phyloP scores from a whole-genome alignment of 1,139 yeast species.

The Protomyces inundatus region DNA sequence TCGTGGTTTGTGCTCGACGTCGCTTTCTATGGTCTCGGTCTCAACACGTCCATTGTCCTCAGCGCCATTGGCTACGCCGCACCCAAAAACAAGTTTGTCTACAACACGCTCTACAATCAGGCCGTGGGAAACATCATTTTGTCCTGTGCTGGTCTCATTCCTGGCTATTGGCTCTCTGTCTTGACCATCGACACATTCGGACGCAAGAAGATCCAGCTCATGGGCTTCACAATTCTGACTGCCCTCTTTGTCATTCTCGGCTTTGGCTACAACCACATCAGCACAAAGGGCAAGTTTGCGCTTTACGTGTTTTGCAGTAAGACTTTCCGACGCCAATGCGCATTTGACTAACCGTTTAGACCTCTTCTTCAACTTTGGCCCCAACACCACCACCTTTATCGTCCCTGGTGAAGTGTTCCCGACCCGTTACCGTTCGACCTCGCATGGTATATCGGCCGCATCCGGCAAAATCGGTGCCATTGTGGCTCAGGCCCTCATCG shows the following conservation, averaged over 20 bases:
- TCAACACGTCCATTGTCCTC: slow-evolving; percentile 72
- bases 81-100: slow-evolving; percentile 50
- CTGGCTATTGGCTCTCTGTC: slow-evolving; percentile 81
- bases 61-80: slow-evolving; percentile 79
- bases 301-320: slow-evolving; percentile 43
- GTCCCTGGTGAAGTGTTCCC: slow-evolving; percentile 97
- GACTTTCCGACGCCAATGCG: slow-evolving; percentile 32
- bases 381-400: slow-evolving; percentile 91
- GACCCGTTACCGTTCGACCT: slow-evolving; percentile 94
- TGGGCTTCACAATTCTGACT: slow-evolving; percentile 65
- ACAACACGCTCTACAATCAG: slow-evolving; percentile 59
- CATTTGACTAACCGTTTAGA: slow-evolving; percentile 50
- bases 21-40: slow-evolving; percentile 85
- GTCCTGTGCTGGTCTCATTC: slow-evolving; percentile 85
- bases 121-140: slow-evolving; percentile 60
- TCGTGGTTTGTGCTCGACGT: slow-evolving; percentile 96
- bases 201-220: slow-evolving; percentile 72
- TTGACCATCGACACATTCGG: slow-evolving; percentile 74
- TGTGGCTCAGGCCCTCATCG: slow-evolving; percentile 77
- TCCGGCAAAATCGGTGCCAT: slow-evolving; percentile 95
- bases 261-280: slow-evolving; percentile 22
- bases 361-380: slow-evolving; percentile 87
- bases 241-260: slow-evolving; percentile 43
- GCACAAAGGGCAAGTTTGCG: slow-evolving; percentile 56
- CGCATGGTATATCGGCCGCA: slow-evolving; percentile 97